Evolutionary conservation across 805 yeast genomes (phyloP), one percentile per base, ranked within the genome.

Genomic region (Saturnispora silvae): DNA sequence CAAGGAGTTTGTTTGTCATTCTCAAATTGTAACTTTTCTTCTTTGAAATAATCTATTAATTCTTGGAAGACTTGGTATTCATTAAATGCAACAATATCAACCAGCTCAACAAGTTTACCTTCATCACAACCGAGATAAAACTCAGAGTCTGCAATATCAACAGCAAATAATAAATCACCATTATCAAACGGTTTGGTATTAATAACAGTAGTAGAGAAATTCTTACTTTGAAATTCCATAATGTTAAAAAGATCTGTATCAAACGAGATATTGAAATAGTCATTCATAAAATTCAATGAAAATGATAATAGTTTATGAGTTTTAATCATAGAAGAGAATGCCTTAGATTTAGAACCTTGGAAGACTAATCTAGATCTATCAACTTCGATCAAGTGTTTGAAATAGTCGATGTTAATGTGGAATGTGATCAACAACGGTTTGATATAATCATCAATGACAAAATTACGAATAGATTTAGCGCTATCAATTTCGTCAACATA

Each of bases 1-100:
- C 7, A 10, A 10, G 7, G 7, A 7, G 24, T 22, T 22, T 22
- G 7, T n/a, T n/a, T n/a, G n/a, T n/a, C n/a, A n/a, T 28, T 8
- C 17, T 3, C 4, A 20, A 20, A 1, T 19, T 22, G 3, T 5
- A 20, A 19, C 30, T 31, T 15, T 19, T 24, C 20, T 25, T 18
- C 13, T 20, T 14, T 15, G 35, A 32, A 7, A 20, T 16, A 15
- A 13, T 44, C 40, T 9, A 50, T 28, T 7, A 54, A 20, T 1
- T 50, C 49, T 15, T 42, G 40, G 7, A 56, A 35, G 8, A 46
- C 37, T 10, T 42, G 44, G 27, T 47, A 41, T 22, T 60, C 64
- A 22, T 49, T 30, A 11, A 46, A 39, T 6, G 40, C 20, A 14
- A 58, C 27, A 2, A 45, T 26, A 14, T 51, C 49, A 10, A 59